These are phyloP conservation scores for Colletotrichum eremochloae DNA, from an alignment of 2,329 filamentous ascomycete species.

Conservation along the genomic window DNA sequence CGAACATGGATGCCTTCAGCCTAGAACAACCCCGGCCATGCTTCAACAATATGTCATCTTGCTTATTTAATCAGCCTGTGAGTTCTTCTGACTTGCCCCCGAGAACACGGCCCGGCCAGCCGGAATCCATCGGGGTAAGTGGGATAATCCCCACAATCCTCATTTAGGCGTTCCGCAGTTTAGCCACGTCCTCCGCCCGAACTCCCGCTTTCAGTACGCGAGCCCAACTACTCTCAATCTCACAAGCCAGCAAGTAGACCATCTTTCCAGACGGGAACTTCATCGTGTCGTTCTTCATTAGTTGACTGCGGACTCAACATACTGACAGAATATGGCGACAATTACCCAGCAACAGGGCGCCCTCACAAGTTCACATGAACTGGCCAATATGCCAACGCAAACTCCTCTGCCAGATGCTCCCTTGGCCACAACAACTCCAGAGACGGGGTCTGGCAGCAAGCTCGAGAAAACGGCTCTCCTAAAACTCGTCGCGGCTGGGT, in stretches of 20 bases:
- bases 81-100: neutral
- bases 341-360: conserved; percentile 17
- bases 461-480: conserved; percentile 49
- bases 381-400: conserved; percentile 7
- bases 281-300: neutral
- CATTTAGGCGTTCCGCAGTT: neutral
- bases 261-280: too few relatives aligned
- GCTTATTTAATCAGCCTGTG: neutral
- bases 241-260: neutral
- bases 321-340: conserved; percentile 15
- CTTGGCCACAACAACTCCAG: neutral
- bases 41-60: neutral
- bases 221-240: neutral
- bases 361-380: conserved; percentile 1
- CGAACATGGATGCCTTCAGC: neutral
- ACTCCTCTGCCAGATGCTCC: neutral
- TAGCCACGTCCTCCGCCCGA: neutral
- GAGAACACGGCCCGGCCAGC: conserved; percentile 10
- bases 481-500: conserved; percentile 67
- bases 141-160: neutral
- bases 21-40: neutral
- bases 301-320: neutral
- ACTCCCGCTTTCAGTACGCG: too few relatives aligned
- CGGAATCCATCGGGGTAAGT: neutral
- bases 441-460: neutral